phyloP scores from a whole-genome alignment of 2,329 filamentous ascomycete species.

The Colletotrichum sp. region DNA sequence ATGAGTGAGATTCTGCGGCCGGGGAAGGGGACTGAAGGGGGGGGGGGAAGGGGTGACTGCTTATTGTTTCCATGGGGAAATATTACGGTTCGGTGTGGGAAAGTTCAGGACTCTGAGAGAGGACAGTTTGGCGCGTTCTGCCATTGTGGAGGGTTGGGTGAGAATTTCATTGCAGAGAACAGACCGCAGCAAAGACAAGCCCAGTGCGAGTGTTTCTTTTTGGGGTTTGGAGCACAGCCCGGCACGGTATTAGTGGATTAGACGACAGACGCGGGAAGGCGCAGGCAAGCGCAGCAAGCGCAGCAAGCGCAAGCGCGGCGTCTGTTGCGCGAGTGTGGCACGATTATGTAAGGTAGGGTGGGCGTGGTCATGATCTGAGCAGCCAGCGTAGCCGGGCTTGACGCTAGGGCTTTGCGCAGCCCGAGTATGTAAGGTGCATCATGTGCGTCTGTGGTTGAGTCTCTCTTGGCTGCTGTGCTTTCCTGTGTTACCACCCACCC shows the following conservation, averaged over 20 bases:
- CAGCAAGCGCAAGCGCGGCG: not conserved
- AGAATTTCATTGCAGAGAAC: not conserved
- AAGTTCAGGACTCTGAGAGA: not conserved
- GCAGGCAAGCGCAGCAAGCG: not conserved
- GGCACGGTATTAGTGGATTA: not conserved
- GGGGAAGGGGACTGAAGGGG: not conserved
- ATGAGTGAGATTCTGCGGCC: not conserved
- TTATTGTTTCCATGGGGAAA: not conserved
- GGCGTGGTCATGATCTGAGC: not conserved
- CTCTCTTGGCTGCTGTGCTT: not conserved
- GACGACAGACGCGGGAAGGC: slow-evolving; percentile 8
- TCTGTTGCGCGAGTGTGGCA: not conserved
- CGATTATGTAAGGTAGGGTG: not conserved
- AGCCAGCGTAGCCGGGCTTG: not conserved
- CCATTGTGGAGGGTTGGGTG: not conserved
- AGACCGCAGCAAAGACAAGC: not conserved
- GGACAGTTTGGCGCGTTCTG: not conserved
- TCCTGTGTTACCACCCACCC: not conserved
- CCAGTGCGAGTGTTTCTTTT: not conserved
- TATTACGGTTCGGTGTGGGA: not conserved
- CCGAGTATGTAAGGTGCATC: not conserved
- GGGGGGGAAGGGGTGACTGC: not conserved
- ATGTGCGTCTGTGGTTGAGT: not conserved
- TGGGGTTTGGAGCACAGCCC: not conserved
- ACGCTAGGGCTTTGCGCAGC: slow-evolving; percentile 2